A percentile compares a stretch with the other conserved stretches of the same genome.
Evolutionary conservation across 1,139 yeast genomes (phyloP).

Genomic region (Candida sanyaensis): DNA sequence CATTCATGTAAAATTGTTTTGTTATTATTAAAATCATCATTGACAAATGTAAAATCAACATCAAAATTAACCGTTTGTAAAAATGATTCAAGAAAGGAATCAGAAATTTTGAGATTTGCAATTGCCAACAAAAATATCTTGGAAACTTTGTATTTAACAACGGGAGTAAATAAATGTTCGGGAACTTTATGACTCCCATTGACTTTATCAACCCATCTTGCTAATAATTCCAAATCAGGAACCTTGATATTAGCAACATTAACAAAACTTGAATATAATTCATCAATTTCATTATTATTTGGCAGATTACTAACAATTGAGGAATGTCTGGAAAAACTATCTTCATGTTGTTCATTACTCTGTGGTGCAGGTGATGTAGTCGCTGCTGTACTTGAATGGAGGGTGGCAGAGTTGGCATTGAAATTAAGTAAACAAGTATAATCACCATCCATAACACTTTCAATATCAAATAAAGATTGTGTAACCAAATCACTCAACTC

Average conservation of each 20-base stretch:
- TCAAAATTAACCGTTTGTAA: constrained; percentile 43
- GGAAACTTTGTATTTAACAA: constrained; percentile 48
- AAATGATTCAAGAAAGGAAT: constrained; percentile 47
- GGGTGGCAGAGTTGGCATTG: constrained; percentile 3
- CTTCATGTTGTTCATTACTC: constrained; percentile 3
- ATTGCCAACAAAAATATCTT: constrained; percentile 67
- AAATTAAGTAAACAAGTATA: constrained; percentile 19
- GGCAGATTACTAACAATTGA: constrained; percentile 8
- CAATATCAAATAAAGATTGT: constrained; percentile 75
- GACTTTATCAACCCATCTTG: constrained; percentile 53
- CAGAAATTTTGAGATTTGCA: constrained; percentile 52
- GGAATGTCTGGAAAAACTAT: constrained; percentile 12
- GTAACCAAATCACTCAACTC: constrained; percentile 83
- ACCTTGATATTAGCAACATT: constrained; percentile 55
- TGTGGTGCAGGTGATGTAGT: constrained; percentile 1
- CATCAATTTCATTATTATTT: constrained; percentile 53
- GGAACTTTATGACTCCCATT: constrained; percentile 20
- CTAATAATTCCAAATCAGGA: constrained; percentile 44
- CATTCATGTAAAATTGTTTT: constrained; percentile 47
- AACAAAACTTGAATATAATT: constrained; percentile 65
- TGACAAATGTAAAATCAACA: constrained; percentile 40
- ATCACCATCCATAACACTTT: constrained; percentile 84
- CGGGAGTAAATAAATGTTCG: constrained; percentile 12
- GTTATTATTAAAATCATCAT: constrained; percentile 44
- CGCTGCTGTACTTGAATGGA: constrained; percentile 1